Percentiles rank a stretch among this genome's conserved stretches.
Evolutionary conservation across 2,329 filamentous ascomycete genomes (phyloP).

Genomic region (Chaetomium olivaceum): DNA sequence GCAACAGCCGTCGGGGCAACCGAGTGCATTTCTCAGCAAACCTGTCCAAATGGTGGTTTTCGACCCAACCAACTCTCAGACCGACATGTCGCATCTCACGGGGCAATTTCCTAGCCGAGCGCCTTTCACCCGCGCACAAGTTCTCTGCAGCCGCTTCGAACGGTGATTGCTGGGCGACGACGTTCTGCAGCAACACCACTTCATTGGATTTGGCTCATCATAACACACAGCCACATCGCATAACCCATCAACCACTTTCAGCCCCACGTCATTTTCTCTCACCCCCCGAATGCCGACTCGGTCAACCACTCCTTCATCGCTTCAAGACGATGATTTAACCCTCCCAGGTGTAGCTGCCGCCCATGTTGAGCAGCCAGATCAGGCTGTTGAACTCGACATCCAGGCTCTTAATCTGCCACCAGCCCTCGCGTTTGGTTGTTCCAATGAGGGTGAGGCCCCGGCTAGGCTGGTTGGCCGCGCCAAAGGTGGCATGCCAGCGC

Average conservation of each 20-base stretch:
- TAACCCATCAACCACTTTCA: not conserved
- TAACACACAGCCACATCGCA: not conserved
- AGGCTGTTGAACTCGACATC: slow-evolving; percentile 39
- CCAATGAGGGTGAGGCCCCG: slow-evolving; percentile 38
- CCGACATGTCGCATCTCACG: not conserved
- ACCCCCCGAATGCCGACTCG: not conserved
- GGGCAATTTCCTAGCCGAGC: slow-evolving; percentile 7
- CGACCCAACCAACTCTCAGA: not conserved
- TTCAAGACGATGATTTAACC: slow-evolving; percentile 23
- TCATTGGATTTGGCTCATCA: not conserved
- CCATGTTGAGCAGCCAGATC: slow-evolving; percentile 37
- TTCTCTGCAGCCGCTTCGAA: slow-evolving; percentile 15
- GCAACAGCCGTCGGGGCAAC: slow-evolving; percentile 8
- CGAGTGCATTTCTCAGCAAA: not conserved
- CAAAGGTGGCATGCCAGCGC: slow-evolving; percentile 38
- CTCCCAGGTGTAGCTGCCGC: slow-evolving; percentile 38
- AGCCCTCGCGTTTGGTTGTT: slow-evolving; percentile 34
- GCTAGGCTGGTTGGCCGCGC: slow-evolving; percentile 36
- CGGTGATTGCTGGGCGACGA: not conserved
- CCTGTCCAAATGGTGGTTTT: not conserved
- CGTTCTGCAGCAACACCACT: not conserved
- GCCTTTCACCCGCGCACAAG: slow-evolving; percentile 17
- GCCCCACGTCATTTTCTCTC: not conserved
- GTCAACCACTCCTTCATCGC: not conserved
- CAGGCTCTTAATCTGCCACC: slow-evolving; percentile 37